Evolutionary conservation across 2,329 filamentous ascomycete genomes (phyloP).

Genomic region (Alternaria sp.): DNA sequence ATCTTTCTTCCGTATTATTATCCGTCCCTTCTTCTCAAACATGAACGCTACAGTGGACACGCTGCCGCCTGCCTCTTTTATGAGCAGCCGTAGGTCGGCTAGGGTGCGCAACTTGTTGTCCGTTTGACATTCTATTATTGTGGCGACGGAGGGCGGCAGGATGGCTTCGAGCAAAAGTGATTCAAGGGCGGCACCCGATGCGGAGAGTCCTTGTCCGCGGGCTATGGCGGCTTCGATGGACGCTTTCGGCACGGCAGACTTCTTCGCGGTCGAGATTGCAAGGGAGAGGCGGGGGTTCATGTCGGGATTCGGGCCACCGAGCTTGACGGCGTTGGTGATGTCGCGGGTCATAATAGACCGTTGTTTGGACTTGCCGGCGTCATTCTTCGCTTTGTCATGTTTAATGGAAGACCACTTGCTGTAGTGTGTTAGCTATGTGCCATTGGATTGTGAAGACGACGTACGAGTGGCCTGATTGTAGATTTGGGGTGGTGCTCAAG

Average conservation of each 20-base stretch:
- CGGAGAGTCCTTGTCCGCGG: slow-evolving; percentile 83
- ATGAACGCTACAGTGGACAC: slow-evolving; percentile 79
- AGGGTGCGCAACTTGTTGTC: slow-evolving; percentile 78
- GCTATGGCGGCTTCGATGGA: slow-evolving; percentile 86
- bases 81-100: slow-evolving; percentile 71
- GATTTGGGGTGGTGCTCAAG: slow-evolving; percentile 34
- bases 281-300: slow-evolving; percentile 78
- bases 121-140: slow-evolving; percentile 85
- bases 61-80: slow-evolving; percentile 75
- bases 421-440: not conserved
- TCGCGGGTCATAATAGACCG: slow-evolving; percentile 73
- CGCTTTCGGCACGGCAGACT: slow-evolving; percentile 82
- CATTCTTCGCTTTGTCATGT: slow-evolving; percentile 89
- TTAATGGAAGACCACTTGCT: slow-evolving; percentile 96
- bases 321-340: slow-evolving; percentile 75
- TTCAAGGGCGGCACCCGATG: slow-evolving; percentile 78
- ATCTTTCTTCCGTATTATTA: slow-evolving; percentile 70
- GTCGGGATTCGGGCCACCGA: slow-evolving; percentile 75
- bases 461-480: slow-evolving; percentile 46
- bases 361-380: slow-evolving; percentile 76
- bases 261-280: slow-evolving; percentile 78
- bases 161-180: slow-evolving; percentile 79
- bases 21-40: slow-evolving; percentile 80
- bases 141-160: slow-evolving; percentile 72
- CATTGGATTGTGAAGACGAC: not conserved